Percentiles rank a stretch among this genome's conserved stretches.
Evolutionary conservation across 2,329 filamentous ascomycete species (phyloP).

Genomic region (Hirsutella minnesotensis): DNA sequence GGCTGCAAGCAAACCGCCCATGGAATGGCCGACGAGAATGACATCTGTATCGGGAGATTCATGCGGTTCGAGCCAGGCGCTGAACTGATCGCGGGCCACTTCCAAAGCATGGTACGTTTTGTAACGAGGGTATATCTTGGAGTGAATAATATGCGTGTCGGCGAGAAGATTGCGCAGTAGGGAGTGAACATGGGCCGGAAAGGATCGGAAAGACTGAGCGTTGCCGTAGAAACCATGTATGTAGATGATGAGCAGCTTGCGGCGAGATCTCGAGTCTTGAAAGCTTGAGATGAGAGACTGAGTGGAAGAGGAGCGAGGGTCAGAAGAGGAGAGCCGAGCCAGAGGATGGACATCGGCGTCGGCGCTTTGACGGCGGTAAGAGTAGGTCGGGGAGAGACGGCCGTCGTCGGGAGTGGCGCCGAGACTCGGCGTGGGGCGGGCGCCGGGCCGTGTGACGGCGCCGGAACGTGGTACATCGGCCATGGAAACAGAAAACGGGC

Average conservation of each 20-base stretch:
- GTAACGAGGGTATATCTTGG: conserved; percentile 75
- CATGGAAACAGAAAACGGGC: neutral
- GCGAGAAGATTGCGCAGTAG: conserved; percentile 53
- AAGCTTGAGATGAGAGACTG: conserved; percentile 24
- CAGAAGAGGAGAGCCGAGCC: conserved; percentile 13
- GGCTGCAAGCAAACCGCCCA: conserved; percentile 74
- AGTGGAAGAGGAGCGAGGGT: conserved; percentile 38
- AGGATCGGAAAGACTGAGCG: conserved; percentile 76
- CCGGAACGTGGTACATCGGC: neutral
- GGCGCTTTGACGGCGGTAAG: neutral
- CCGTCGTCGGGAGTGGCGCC: neutral
- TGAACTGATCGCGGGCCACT: conserved; percentile 72
- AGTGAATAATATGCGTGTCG: conserved; percentile 70
- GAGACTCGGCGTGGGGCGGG: neutral
- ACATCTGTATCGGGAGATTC: conserved; percentile 65
- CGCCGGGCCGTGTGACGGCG: neutral
- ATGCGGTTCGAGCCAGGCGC: conserved; percentile 68
- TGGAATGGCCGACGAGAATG: conserved; percentile 75
- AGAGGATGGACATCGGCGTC: neutral
- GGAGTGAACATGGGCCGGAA: conserved; percentile 78
- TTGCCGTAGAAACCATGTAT: conserved; percentile 88
- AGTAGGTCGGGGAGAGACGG: neutral
- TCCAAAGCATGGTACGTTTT: conserved; percentile 62
- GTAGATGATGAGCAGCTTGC: conserved; percentile 64
- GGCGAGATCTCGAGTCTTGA: conserved; percentile 19